These are phyloP conservation scores for Allium sativum DNA, from an alignment of 106 monocot genomes.

Conservation along the genomic window DNA sequence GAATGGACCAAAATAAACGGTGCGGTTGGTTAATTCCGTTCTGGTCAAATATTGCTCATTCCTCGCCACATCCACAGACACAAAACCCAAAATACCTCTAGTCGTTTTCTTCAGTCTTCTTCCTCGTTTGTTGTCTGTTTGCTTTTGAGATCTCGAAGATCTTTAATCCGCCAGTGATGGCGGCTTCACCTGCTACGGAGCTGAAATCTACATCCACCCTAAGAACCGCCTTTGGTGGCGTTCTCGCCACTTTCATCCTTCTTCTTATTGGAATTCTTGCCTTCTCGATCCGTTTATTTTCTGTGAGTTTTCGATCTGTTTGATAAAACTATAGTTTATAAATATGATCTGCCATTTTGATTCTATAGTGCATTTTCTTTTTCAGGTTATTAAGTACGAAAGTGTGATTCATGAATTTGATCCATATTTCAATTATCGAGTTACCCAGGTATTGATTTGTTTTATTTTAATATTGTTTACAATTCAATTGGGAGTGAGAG, in stretches of 20 bases:
- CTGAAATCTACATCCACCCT: slow-evolving; percentile 19
- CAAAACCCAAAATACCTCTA: slow-evolving; percentile 20
- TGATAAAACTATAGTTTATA: no score
- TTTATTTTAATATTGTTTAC: no score
- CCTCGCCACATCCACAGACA: neutral
- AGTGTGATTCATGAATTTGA: slow-evolving; percentile 99
- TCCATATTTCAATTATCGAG: slow-evolving; percentile 99
- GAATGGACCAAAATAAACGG: no score
- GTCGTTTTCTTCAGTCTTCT: slow-evolving; percentile 7
- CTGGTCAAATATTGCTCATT: no score
- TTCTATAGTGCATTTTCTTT: neutral
- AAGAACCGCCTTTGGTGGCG: slow-evolving; percentile 74
- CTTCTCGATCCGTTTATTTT: slow-evolving; percentile 99
- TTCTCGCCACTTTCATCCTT: slow-evolving; percentile 71
- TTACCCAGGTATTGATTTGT: slow-evolving; percentile 58
- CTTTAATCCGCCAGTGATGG: slow-evolving; percentile 33
- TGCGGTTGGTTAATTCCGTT: no score
- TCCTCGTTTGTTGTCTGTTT: neutral
- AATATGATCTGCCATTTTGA: neutral
- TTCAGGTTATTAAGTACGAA: slow-evolving; percentile 95
- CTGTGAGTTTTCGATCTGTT: slow-evolving; percentile 34
- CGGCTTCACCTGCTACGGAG: slow-evolving; percentile 6
- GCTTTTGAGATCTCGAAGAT: neutral
- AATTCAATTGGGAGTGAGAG: no score
- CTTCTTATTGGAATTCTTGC: slow-evolving; percentile 83